Evolutionary conservation across 306 rosid species (phyloP).

Genomic region (Bauhinia variegata): DNA sequence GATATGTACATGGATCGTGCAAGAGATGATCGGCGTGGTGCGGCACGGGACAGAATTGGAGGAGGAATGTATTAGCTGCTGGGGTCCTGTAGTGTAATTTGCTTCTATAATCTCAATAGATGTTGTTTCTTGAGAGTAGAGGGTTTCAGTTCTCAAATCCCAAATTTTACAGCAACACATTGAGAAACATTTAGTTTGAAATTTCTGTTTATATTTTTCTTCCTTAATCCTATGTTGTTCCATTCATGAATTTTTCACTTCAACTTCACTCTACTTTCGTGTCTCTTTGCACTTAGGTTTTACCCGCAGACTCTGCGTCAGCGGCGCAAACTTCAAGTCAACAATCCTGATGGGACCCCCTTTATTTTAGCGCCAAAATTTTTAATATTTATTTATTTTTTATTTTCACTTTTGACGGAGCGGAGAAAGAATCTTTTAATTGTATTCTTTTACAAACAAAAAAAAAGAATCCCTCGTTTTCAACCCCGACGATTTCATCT

Average conservation of each 20-base stretch:
- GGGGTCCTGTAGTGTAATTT: conserved; percentile 1
- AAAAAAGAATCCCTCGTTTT: conserved; percentile 11
- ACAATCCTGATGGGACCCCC: conserved; percentile 32
- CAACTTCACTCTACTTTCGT: too few species aligned
- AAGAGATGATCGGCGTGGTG: conserved; percentile 65
- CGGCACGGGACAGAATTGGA: conserved; percentile 70
- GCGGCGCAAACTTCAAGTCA: conserved; percentile 27
- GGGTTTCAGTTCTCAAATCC: conserved; percentile 8
- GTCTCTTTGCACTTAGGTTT: too few species aligned
- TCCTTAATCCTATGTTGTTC: too few species aligned
- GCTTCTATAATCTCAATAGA: conserved; percentile 21
- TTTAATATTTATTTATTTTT: neutral
- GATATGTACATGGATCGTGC: conserved; percentile 53
- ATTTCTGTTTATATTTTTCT: neutral
- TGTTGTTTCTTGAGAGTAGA: conserved; percentile 13
- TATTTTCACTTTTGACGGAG: conserved; percentile 26
- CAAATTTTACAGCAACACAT: neutral
- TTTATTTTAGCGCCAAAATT: conserved; percentile 63
- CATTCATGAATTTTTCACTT: too few species aligned
- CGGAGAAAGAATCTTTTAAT: conserved; percentile 26
- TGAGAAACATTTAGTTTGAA: neutral
- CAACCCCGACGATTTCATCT: neutral
- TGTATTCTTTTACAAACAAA: too few species aligned
- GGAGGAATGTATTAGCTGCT: conserved; percentile 63
- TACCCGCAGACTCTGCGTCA: neutral